phyloP scores from a whole-genome alignment of 148 eudicot genomes.

The Nepenthes gracilis region DNA sequence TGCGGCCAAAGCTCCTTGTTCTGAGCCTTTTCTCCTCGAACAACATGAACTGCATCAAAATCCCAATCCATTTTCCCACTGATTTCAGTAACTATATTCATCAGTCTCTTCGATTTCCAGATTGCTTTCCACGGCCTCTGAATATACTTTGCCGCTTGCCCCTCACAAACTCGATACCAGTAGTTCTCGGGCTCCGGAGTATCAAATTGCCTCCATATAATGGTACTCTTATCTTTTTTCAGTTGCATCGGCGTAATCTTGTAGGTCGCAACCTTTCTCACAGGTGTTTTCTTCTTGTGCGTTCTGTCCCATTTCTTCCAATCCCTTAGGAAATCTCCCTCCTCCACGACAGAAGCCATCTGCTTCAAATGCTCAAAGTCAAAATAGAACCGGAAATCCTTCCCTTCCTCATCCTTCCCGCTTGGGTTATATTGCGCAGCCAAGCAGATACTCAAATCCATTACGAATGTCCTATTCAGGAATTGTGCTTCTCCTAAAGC shows the following conservation, averaged over 20 bases:
- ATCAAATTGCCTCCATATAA: slow-evolving; percentile 90
- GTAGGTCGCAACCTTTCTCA: slow-evolving; percentile 48
- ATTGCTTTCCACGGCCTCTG: slow-evolving; percentile 88
- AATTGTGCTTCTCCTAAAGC: slow-evolving; percentile 91
- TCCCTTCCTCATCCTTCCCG: slow-evolving; percentile 78
- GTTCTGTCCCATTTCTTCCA: slow-evolving; percentile 70
- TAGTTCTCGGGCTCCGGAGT: slow-evolving; percentile 88
- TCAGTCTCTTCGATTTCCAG: slow-evolving; percentile 97
- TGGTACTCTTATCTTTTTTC: slow-evolving; percentile 65
- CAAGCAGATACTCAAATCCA: slow-evolving; percentile 81
- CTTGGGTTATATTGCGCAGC: slow-evolving; percentile 45
- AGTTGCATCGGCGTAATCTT: slow-evolving; percentile 77
- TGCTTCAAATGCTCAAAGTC: slow-evolving; percentile 96
- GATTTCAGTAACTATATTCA: slow-evolving; percentile 90
- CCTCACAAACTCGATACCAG: slow-evolving; percentile 95
- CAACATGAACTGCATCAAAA: slow-evolving; percentile 88
- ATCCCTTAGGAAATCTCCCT: slow-evolving; percentile 61
- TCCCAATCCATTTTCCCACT: slow-evolving; percentile 97
- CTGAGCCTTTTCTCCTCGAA: slow-evolving; percentile 83
- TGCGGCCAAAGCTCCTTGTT: slow-evolving; percentile 80
- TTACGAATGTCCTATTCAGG: slow-evolving; percentile 81
- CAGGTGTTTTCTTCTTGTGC: slow-evolving; percentile 60
- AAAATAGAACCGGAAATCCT: slow-evolving; percentile 82
- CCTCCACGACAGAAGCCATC: slow-evolving; percentile 68
- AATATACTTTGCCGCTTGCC: slow-evolving; percentile 54